These are phyloP conservation scores for Tolypocladium paradoxum DNA, from an alignment of 2,329 filamentous ascomycete genomes.

Conservation along the genomic window DNA sequence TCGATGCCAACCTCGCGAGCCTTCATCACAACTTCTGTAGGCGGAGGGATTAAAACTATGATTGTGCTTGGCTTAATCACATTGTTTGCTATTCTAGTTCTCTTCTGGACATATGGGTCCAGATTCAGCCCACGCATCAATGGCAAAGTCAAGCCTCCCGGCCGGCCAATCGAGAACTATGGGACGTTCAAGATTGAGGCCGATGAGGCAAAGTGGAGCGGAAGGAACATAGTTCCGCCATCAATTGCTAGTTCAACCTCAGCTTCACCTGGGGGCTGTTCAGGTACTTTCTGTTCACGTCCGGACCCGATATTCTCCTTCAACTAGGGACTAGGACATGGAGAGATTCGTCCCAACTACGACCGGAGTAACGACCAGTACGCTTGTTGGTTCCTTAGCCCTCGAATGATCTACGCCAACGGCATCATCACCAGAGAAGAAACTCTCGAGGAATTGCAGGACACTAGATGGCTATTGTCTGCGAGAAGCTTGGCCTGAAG, in stretches of 20 bases:
- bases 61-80: too few relatives aligned
- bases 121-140: conserved; percentile 74
- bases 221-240: conserved; percentile 72
- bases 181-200: conserved; percentile 57
- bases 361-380: conserved; percentile 96
- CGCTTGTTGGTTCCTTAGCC: conserved; percentile 90
- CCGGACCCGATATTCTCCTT: conserved; percentile 78
- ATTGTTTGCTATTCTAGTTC: conserved; percentile 61
- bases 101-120: conserved; percentile 72
- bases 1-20: too few relatives aligned
- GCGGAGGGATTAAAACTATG: too few relatives aligned
- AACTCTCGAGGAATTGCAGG: conserved; percentile 85
- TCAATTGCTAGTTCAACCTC: conserved; percentile 90
- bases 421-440: conserved; percentile 83
- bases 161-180: conserved; percentile 79
- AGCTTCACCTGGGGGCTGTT: conserved; percentile 73
- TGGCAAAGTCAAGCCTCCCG: conserved; percentile 75
- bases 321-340: conserved; percentile 85
- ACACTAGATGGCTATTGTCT: conserved; percentile 88
- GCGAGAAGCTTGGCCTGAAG: conserved; percentile 82
- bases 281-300: conserved; percentile 71
- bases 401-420: conserved; percentile 94
- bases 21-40: too few relatives aligned
- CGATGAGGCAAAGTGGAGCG: conserved; percentile 53
- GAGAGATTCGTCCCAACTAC: conserved; percentile 91